phyloP scores from a whole-genome alignment of 192 early-diverging fungal species.

The Coemansia sp. region DNA sequence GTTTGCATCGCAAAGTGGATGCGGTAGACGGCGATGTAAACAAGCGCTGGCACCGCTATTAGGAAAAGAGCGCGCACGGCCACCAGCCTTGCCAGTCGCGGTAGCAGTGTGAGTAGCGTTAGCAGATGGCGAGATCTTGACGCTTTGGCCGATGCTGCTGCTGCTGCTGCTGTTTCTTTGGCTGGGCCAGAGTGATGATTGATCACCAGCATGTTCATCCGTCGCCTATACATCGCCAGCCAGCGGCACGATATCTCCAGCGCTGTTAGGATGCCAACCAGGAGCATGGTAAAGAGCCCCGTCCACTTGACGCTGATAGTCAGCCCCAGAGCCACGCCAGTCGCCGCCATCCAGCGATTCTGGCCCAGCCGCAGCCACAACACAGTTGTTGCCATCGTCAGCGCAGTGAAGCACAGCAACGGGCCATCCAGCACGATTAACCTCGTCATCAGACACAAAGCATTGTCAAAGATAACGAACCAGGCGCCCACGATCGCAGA shows the following conservation, averaged over 20 bases:
- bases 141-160: too few species aligned
- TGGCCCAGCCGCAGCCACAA: background rate
- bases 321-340: constrained; percentile 83
- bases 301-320: constrained; percentile 96
- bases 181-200: too few species aligned
- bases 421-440: constrained; percentile 69
- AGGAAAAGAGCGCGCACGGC: constrained; percentile 73
- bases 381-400: constrained; percentile 12
- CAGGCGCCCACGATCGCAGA: background rate
- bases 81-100: constrained; percentile 62
- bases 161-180: too few species aligned
- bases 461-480: constrained; percentile 56
- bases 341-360: constrained; percentile 69
- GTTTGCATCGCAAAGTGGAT: constrained; percentile 86
- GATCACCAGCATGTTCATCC: constrained; percentile 57
- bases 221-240: constrained; percentile 84
- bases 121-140: too few species aligned
- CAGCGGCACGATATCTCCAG: constrained; percentile 18
- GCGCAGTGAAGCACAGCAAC: constrained; percentile 64
- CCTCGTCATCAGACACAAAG: constrained; percentile 56
- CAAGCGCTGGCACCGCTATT: constrained; percentile 73
- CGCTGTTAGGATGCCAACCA: constrained; percentile 59
- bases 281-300: constrained; percentile 83
- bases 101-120: constrained; percentile 62
- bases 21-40: constrained; percentile 82